Conservation (phyloP, 2,329 filamentous ascomycete species). For the Periconia sp. region DNA sequence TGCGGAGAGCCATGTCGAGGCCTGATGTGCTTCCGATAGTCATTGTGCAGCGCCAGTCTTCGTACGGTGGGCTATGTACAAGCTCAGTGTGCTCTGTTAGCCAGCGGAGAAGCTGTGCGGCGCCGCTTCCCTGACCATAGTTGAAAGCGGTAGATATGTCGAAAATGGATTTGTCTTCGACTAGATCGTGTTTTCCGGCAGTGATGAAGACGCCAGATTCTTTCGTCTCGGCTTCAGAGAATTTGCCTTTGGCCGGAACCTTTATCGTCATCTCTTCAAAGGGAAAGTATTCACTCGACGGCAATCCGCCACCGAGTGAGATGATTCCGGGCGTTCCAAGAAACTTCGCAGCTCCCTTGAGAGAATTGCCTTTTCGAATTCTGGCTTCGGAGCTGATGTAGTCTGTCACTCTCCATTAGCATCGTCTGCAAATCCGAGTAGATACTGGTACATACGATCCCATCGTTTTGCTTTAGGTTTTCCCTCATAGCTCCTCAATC, state of each 20-base stretch:
- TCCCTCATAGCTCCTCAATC: slow-evolving; percentile 62
- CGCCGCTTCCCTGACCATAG: slow-evolving; percentile 86
- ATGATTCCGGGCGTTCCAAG: slow-evolving; percentile 84
- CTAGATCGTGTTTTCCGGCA: slow-evolving; percentile 84
- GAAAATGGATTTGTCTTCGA: slow-evolving; percentile 65
- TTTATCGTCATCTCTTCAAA: slow-evolving; percentile 78
- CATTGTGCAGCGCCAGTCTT: slow-evolving; percentile 86
- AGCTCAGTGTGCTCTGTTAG: slow-evolving; percentile 96
- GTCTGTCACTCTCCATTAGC: slow-evolving; percentile 35
- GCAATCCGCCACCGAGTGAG: slow-evolving; percentile 89
- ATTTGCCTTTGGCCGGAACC: slow-evolving; percentile 71
- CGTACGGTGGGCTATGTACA: slow-evolving; percentile 83
- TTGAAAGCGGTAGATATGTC: slow-evolving; percentile 91
- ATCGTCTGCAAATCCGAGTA: background rate
- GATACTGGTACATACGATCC: slow-evolving; percentile 72
- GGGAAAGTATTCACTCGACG: slow-evolving; percentile 91
- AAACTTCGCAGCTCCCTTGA: slow-evolving; percentile 82
- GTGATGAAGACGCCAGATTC: slow-evolving; percentile 65
- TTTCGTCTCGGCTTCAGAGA: slow-evolving; percentile 72
- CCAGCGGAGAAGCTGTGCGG: slow-evolving; percentile 86
- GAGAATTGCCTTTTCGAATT: slow-evolving; percentile 60
- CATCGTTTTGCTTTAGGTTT: slow-evolving; percentile 83
- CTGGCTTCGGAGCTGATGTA: slow-evolving; percentile 60
- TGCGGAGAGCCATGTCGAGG: slow-evolving; percentile 81
- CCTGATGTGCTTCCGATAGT: slow-evolving; percentile 86